These are phyloP conservation scores for Colletotrichum filicis DNA, from an alignment of 2,329 filamentous ascomycete genomes.

Conservation along the genomic window DNA sequence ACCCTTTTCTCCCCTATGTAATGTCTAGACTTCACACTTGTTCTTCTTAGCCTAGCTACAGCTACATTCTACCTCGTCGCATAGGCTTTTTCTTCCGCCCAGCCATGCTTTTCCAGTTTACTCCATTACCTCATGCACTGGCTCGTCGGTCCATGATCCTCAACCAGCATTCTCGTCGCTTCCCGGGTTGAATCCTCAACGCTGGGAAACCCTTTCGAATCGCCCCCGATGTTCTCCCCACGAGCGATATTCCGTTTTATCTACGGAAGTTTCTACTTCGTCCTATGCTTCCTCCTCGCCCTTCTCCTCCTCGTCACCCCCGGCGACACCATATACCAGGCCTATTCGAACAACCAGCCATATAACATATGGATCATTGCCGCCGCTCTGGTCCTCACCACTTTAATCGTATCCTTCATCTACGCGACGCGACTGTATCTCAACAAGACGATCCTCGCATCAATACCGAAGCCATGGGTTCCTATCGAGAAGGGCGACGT, in stretches of 20 bases:
- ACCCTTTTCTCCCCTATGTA: conserved; percentile 25
- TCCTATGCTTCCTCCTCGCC: conserved; percentile 79
- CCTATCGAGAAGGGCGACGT: conserved; percentile 89
- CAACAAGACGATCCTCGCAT: conserved; percentile 80
- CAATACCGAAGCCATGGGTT: conserved; percentile 88
- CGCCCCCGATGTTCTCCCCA: conserved; percentile 50
- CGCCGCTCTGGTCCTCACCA: conserved; percentile 79
- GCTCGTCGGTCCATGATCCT: conserved; percentile 30
- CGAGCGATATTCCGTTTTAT: conserved; percentile 79
- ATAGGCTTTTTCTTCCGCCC: conserved; percentile 16
- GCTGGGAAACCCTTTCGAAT: conserved; percentile 22
- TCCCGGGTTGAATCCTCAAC: conserved; percentile 36
- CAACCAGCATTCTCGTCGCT: conserved; percentile 33
- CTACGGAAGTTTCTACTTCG: conserved; percentile 81
- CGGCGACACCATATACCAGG: conserved; percentile 83
- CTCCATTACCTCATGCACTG: conserved; percentile 39
- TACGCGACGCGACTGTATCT: conserved; percentile 89
- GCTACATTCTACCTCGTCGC: background rate
- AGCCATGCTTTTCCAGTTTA: conserved; percentile 37
- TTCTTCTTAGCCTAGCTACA: conserved; percentile 11
- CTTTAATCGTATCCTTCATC: conserved; percentile 77
- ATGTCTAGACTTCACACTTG: conserved; percentile 21
- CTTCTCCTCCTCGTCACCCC: conserved; percentile 83
- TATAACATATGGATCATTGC: conserved; percentile 88
- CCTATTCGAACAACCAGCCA: conserved; percentile 71